Base-by-base conservation (phyloP, 805 yeast species). In the Starmerella bombicola region DNA sequence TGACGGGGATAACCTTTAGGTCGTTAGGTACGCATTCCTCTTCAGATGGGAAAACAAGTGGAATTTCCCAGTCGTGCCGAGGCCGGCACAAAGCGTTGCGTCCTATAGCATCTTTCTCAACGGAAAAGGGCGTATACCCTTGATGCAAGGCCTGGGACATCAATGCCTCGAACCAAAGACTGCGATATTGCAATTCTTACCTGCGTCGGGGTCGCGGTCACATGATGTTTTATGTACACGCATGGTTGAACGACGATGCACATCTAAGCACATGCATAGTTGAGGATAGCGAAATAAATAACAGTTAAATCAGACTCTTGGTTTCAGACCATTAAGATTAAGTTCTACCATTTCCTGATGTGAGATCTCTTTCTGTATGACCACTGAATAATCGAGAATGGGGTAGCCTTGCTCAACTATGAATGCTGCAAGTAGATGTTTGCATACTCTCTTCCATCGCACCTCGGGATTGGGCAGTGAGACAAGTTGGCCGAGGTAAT, bases 371-470 rank as follows among this genome's bases (percentile, higher is more conserved):
- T 10, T 5, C n/a, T 10, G 4, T 12, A 6, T 4, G 7, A 29
- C 30, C 15, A 20, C 24, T 5, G 38, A 18, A 12, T 20, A 30
- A 26, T 40, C 34, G 15, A 43, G 20, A 18, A 46, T 43, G 1
- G 49, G 49, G 13, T 25, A 37, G n/a, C 23, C 10, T 2, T 29
- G n/a, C 16, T 35, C 31, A 4, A 40, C 29, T 1, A 53, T 29
- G 35, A 40, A 40, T 2, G 46, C 48, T 1, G 56, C 56, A 28
- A 53, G 33, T 3, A 53, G 13, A 20, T 53, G 56, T 20, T 29
- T 22, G 37, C 56, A 53, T 1, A 30, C 40, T 6, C 42, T 40
- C 18, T 40, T 31, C 52, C 44, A 35, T 18, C 37, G 10, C 5
- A 17, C 9, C 3, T 8, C 15, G 15, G 30, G 22, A 4, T 7